Base-by-base conservation (phyloP, 2,329 filamentous ascomycete species). In the Sodiomyces alkalinus region DNA sequence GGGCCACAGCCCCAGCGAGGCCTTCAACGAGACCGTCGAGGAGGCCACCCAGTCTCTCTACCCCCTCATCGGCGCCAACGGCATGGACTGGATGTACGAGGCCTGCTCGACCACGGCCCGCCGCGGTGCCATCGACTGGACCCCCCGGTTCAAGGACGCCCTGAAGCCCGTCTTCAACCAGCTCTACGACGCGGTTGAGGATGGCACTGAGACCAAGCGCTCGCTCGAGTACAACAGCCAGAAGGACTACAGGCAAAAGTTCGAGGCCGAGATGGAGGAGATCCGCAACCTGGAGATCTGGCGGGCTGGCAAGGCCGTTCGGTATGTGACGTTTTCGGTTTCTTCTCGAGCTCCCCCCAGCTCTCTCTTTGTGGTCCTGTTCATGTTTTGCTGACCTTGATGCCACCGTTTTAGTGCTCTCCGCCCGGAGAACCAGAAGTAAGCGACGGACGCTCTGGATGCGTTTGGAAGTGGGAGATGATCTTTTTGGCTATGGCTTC, bases 51-150 rank as follows among this genome's bases (percentile, higher is more conserved):
- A 98, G 74, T 83, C 74, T 43, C 70, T 98, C 52, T 98, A 98
- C 74, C 90, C 90, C 41, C 72, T 98, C 53, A 98, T 98, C 52
- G 90, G 87, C 53, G 74, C 73, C 62, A 80, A 96, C 64, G 90
- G 90, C 53, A 96, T 98, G 90, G 90, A 98, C 71, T 98, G 92
- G 85, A 98, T 98, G 90, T 98, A 92, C 69, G 86, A 87, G 57
- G 90, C 90, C 44, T 98, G 90, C 80, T 96, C 87, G 40, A 98
- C 90, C 55, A 98, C 90, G 34, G 90, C 90, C 52, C 83, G 90
- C 53, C 86, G 90, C 55, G 90, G 90, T 62, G 90, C 90, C 63
- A 92, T 98, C 55, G 90, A 98, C 74, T 98, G 90, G 90, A 87
- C 79, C 55, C 77, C 78, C 59, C 72, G 71, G 55, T 98, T 98